Evolutionary conservation across 768 basidiomycete genomes (phyloP).

Genomic region (Paxillus ammoniavirescens): DNA sequence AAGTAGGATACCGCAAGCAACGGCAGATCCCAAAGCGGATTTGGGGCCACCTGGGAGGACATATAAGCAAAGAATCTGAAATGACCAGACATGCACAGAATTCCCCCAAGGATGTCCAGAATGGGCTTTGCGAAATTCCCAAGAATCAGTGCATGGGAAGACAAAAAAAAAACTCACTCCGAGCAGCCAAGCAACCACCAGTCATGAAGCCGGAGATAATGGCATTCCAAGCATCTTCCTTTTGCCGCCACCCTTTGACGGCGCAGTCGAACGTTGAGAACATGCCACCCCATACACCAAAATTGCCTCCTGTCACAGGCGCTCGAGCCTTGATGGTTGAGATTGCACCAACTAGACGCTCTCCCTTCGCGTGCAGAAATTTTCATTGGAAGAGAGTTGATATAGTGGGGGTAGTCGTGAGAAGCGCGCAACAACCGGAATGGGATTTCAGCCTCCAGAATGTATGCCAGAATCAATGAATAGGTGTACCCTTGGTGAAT

Average conservation of each 20-base stretch:
- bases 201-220: slow-evolving; percentile 99
- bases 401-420: not conserved
- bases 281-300: slow-evolving; percentile 95
- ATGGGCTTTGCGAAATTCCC: not conserved
- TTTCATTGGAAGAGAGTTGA: not conserved
- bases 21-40: slow-evolving; percentile 87
- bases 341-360: slow-evolving; percentile 89
- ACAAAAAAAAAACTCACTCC: slow-evolving; percentile 61
- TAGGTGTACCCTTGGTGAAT: slow-evolving; percentile 82
- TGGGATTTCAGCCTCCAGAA: not conserved
- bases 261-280: slow-evolving; percentile 99
- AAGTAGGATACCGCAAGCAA: slow-evolving; percentile 93
- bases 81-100: too few relatives aligned
- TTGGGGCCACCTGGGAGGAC: slow-evolving; percentile 76
- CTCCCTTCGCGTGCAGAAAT: slow-evolving; percentile 56
- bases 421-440: not conserved
- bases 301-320: slow-evolving; percentile 97
- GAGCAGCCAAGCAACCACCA: slow-evolving; percentile 90
- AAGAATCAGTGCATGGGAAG: not conserved
- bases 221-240: slow-evolving; percentile 99
- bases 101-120: not conserved
- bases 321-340: slow-evolving; percentile 98
- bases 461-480: not conserved
- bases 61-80: slow-evolving; percentile 10
- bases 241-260: slow-evolving; percentile 94